Evolutionary conservation across 2,329 filamentous ascomycete species (phyloP).

Genomic region (Dendrostoma leiphaemia): DNA sequence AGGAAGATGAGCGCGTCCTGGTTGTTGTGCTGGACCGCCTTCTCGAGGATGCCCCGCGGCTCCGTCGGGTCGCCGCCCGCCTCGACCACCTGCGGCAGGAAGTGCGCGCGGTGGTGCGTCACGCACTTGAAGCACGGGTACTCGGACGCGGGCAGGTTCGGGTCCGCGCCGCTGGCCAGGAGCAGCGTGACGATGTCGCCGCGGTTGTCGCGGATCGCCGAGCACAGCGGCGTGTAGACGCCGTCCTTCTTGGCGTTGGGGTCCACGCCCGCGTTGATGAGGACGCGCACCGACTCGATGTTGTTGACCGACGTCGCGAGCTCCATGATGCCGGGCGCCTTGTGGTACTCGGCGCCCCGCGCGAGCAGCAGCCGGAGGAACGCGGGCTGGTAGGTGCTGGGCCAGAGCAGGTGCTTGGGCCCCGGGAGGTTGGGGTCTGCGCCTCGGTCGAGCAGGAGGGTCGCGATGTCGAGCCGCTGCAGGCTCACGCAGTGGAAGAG

Average conservation of each 20-base stretch:
- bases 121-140: constrained; percentile 69
- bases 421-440: constrained; percentile 68
- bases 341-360: constrained; percentile 59
- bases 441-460: constrained; percentile 48
- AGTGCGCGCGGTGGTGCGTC: constrained; percentile 61
- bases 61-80: constrained; percentile 58
- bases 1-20: constrained; percentile 59
- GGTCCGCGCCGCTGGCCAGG: constrained; percentile 55
- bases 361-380: constrained; percentile 58
- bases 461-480: constrained; percentile 53
- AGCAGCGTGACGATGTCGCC: constrained; percentile 61
- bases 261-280: constrained; percentile 58
- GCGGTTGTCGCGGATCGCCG: constrained; percentile 65
- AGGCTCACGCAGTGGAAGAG: constrained; percentile 61
- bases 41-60: constrained; percentile 66
- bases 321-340: constrained; percentile 62
- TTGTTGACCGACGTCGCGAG: constrained; percentile 63
- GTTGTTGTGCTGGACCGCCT: constrained; percentile 61
- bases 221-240: constrained; percentile 66
- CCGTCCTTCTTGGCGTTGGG: constrained; percentile 63
- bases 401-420: constrained; percentile 68
- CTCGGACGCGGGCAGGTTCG: constrained; percentile 61
- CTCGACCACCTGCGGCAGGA: constrained; percentile 56
- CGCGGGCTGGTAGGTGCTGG: constrained; percentile 55
- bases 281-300: constrained; percentile 56